Percentiles rank a stretch among this genome's conserved stretches.
These are phyloP conservation scores for Mucor racemosus DNA, from an alignment of 371 early-diverging fungal genomes.

Conservation along the genomic window DNA sequence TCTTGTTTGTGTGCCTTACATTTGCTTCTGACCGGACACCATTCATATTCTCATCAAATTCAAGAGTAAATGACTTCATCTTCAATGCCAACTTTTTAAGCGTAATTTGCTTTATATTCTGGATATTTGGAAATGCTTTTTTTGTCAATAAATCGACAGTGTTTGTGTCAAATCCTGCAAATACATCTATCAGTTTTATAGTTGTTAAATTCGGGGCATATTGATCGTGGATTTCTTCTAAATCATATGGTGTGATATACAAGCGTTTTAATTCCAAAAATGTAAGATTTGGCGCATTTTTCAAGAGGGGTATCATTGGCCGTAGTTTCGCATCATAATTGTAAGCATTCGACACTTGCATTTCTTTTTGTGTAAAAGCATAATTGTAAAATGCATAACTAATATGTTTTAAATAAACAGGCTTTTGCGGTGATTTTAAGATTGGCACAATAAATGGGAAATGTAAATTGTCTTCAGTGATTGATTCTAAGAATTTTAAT, in stretches of 20 bases:
- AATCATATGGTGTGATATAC: neutral
- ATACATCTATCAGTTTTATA: neutral
- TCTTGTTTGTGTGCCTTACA: no score
- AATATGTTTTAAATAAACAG: neutral
- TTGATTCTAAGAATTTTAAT: neutral
- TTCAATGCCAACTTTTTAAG: no score
- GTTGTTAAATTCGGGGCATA: neutral
- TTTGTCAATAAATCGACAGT: no score
- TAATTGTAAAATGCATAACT: neutral
- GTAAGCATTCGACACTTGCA: neutral
- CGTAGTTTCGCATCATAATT: neutral
- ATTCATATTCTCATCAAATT: no score
- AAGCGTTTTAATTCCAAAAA: neutral
- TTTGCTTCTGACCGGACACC: no score
- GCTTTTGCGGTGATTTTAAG: neutral
- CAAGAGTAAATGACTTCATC: no score
- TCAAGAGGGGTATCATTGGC: neutral
- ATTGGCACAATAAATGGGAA: neutral
- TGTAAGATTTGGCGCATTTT: neutral
- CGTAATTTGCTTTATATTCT: no score
- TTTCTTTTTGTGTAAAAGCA: neutral
- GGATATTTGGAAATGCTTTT: no score
- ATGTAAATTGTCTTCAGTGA: neutral
- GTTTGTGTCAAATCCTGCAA: constrained; percentile 4
- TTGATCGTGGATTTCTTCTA: neutral